Conservation (phyloP, 495 filamentous ascomycete genomes). For the Letharia columbiana region DNA sequence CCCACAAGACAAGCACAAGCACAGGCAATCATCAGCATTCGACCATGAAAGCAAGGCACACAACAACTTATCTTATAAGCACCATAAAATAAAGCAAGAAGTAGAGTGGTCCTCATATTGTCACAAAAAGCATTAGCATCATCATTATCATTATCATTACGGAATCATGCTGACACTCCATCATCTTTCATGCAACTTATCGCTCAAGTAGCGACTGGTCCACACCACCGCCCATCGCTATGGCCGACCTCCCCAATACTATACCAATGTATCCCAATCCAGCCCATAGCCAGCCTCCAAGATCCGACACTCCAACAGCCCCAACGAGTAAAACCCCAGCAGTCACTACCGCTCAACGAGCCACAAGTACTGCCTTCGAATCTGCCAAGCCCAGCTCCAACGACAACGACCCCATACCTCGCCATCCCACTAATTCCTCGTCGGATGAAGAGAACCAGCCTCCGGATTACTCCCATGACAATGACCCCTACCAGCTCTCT, state of each 20-base stretch:
- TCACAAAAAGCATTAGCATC: no score
- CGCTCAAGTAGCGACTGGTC: background rate
- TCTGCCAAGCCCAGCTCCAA: slow-evolving; percentile 31
- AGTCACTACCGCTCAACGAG: slow-evolving; percentile 27
- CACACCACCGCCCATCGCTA: background rate
- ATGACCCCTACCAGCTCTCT: slow-evolving; percentile 78
- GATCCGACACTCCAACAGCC: slow-evolving; percentile 22
- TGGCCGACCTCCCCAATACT: slow-evolving; percentile 11
- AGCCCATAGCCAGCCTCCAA: slow-evolving; percentile 33
- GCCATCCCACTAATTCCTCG: slow-evolving; percentile 31
- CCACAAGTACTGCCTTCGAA: slow-evolving; percentile 40
- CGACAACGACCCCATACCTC: slow-evolving; percentile 37
- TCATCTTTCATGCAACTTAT: background rate
- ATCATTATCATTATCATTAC: no score
- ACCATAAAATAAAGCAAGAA: no score
- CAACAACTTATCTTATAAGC: no score
- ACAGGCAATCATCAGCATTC: no score
- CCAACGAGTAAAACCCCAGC: slow-evolving; percentile 14
- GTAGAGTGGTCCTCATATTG: no score
- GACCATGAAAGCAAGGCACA: no score
- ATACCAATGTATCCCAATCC: slow-evolving; percentile 28
- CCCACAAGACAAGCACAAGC: no score
- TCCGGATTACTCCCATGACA: slow-evolving; percentile 50
- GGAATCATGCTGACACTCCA: background rate
- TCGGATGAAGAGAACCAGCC: slow-evolving; percentile 55